Evolutionary conservation across 495 filamentous ascomycete species (phyloP), one percentile per base, ranked within the genome.

Genomic region (Penicillium odoratum): DNA sequence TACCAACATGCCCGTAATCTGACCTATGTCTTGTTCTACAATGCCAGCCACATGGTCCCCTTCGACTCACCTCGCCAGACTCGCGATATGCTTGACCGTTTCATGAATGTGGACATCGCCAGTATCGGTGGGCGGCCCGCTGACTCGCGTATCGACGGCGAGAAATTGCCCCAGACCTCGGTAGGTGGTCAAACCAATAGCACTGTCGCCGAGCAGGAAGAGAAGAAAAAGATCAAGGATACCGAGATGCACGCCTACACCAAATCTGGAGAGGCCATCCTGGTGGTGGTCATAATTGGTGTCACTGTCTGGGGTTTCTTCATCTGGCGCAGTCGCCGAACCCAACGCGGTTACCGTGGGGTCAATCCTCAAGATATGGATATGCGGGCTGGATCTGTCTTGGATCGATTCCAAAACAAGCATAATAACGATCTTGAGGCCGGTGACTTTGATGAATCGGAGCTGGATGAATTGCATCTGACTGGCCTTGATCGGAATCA

Each of bases 81-180:
- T 8, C 85, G 94, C 47, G 94, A 98, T 69, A 98, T 98, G 95
- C 85, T 97, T 9, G 94, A 98, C 70, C 88, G 94, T 16, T 97
- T 98, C 72, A 91, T 97, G 79, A 85, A 85, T 33, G 92, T 98
- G 25, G 91, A 98, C 68, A 97, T 98, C 59, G 88, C 83, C 60
- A 88, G 84, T 69, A 97, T 98, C 55, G 94, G 94, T 56, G 93
- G 93, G 40, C 69, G 72, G 42, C 94, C 94, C 0, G 82, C 91
- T 0, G 91, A 98, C 69, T 91, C 86, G 13, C 82, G 86, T 46
- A 90, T 98, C 57, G 93, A 96, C 64, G 94, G 94, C 16, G 91
- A 96, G 69, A 94, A 96, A 62, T 58, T 78, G 8, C 88, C 87
- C 4, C 84, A 93, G 62, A 93, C 90, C 2, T 89, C 88, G 13